Percentiles rank a stretch among this genome's conserved stretches.
Evolutionary conservation across 73 alveolate species (phyloP).

Genomic region (Blepharisma japonicum): DNA sequence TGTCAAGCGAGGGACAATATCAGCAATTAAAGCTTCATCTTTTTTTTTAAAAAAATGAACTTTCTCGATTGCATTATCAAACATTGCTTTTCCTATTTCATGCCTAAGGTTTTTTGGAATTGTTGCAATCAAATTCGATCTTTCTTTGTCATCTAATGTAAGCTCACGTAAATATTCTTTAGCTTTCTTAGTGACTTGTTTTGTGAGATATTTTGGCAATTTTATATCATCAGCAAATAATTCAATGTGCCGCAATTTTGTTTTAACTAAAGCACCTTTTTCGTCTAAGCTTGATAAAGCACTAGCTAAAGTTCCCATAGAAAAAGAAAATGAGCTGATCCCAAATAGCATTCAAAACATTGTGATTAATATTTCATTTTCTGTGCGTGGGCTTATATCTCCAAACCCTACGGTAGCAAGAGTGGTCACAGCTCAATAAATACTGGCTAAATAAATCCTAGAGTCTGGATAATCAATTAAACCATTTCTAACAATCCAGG

Average conservation of each 20-base stretch:
- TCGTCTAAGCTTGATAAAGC: constrained; percentile 42
- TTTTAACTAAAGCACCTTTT: constrained; percentile 26
- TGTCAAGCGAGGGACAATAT: constrained; percentile 49
- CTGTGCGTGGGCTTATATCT: constrained; percentile 54
- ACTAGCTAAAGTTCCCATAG: constrained; percentile 59
- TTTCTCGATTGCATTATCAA: constrained; percentile 37
- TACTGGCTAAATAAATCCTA: constrained; percentile 41
- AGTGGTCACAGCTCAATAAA: constrained; percentile 58
- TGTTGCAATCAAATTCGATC: constrained; percentile 41
- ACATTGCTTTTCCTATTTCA: constrained; percentile 53
- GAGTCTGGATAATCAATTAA: constrained; percentile 25
- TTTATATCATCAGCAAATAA: constrained; percentile 45
- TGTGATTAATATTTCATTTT: constrained; percentile 44
- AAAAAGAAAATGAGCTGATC: constrained; percentile 52
- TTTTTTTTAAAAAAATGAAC: constrained; percentile 53
- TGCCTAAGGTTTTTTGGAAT: constrained; percentile 41
- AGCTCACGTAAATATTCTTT: constrained; percentile 34
- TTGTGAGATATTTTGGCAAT: constrained; percentile 31
- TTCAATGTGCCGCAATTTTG: constrained; percentile 34
- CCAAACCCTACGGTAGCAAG: constrained; percentile 69
- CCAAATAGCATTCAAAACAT: constrained; percentile 66
- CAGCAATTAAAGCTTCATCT: constrained; percentile 46
- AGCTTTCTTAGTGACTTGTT: constrained; percentile 40
- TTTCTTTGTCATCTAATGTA: constrained; percentile 44
- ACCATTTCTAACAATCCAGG: constrained; percentile 56